A percentile compares a stretch with the other conserved stretches of the same genome.
phyloP scores from a whole-genome alignment of 1,284 basidiomycete genomes.

The Cryptococcus sp. region DNA sequence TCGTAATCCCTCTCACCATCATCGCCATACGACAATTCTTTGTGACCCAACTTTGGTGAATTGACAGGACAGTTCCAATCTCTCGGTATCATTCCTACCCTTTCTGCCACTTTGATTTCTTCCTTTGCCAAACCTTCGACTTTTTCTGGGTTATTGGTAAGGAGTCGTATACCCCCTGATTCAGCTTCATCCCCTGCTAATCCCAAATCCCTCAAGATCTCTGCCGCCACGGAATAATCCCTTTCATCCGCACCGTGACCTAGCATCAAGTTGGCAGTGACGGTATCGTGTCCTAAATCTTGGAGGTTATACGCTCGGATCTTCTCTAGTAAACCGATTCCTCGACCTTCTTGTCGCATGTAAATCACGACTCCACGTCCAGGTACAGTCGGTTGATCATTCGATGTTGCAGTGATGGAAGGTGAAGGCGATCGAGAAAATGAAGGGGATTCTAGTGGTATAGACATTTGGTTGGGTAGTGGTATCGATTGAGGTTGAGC shows the following conservation, averaged over 20 bases:
- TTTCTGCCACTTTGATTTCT: slow-evolving; percentile 73
- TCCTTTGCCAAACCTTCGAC: slow-evolving; percentile 81
- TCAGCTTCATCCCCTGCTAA: slow-evolving; percentile 56
- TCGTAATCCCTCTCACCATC: slow-evolving; percentile 41
- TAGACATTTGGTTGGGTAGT: neutral
- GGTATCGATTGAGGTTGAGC: slow-evolving; percentile 57
- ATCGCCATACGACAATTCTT: slow-evolving; percentile 14
- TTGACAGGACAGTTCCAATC: slow-evolving; percentile 61
- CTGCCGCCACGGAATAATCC: slow-evolving; percentile 84
- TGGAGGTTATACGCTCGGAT: slow-evolving; percentile 97
- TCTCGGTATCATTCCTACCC: slow-evolving; percentile 90
- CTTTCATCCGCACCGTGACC: slow-evolving; percentile 93
- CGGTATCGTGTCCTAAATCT: slow-evolving; percentile 96
- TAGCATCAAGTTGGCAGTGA: slow-evolving; percentile 91
- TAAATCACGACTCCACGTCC: slow-evolving; percentile 95
- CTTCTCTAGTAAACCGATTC: slow-evolving; percentile 93
- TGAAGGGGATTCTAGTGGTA: slow-evolving; percentile 18
- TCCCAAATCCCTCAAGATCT: slow-evolving; percentile 83
- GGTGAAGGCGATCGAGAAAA: slow-evolving; percentile 33
- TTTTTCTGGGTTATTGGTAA: slow-evolving; percentile 99
- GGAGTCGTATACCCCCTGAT: slow-evolving; percentile 65
- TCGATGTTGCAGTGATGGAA: slow-evolving; percentile 5
- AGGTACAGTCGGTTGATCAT: slow-evolving; percentile 44
- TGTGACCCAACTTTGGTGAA: slow-evolving; percentile 6
- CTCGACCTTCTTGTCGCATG: slow-evolving; percentile 96